A percentile compares a stretch with the other conserved stretches of the same genome.
Evolutionary conservation across 169 alveolate species (phyloP).

Genomic region (Eimeria maxima): DNA sequence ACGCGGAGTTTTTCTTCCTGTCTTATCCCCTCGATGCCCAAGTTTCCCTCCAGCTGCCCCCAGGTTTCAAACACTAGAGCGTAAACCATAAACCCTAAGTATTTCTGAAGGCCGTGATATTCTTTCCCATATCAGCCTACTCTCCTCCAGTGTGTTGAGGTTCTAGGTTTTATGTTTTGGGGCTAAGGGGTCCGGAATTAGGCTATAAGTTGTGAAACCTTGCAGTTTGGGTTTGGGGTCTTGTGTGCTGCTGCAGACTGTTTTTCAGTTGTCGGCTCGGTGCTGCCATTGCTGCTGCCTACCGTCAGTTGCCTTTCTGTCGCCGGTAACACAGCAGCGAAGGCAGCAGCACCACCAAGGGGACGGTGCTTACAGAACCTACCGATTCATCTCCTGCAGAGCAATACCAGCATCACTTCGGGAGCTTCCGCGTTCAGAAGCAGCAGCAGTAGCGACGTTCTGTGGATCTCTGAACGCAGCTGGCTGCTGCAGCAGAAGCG

Average conservation of each 20-base stretch:
- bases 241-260: constrained; percentile 49
- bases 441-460: background rate
- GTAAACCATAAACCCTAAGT: background rate
- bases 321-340: constrained; percentile 41
- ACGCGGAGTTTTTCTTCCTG: constrained; percentile 9
- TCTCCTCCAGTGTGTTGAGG: background rate
- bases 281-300: constrained; percentile 43
- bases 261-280: constrained; percentile 54
- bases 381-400: constrained; percentile 55
- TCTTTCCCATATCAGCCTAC: background rate
- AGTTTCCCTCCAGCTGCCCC: background rate
- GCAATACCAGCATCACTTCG: constrained; percentile 4
- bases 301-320: constrained; percentile 33
- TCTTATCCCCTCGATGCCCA: constrained; percentile 29
- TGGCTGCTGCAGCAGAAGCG: constrained; percentile 31
- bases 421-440: background rate
- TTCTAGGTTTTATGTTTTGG: background rate
- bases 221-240: background rate
- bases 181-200: background rate
- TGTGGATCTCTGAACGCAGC: constrained; percentile 49
- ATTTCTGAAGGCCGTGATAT: background rate
- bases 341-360: constrained; percentile 36
- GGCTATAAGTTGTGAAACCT: background rate
- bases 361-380: background rate
- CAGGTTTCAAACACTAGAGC: constrained; percentile 3